Base-by-base conservation (phyloP, 1,284 basidiomycete species). In the Exobasidium cylindrosporum region DNA sequence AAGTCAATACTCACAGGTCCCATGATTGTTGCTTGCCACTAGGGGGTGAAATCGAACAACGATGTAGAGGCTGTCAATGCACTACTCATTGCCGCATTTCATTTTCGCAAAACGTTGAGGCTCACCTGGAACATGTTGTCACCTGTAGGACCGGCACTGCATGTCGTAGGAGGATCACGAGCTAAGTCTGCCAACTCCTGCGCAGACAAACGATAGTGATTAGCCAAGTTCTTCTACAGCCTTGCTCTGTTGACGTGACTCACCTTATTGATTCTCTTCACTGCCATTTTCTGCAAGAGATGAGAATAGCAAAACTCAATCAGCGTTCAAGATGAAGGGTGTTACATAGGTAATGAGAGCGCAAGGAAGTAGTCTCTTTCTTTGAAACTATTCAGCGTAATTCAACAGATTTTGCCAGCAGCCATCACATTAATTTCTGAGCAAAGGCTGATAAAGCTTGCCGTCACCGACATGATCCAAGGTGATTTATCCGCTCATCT, bases 11-110 rank as follows among this genome's bases (percentile, higher is more conserved):
- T 29, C 55, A 70, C 68, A 1, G 77, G 77, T 14, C 77, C 77
- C 77, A 79, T 79, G 70, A 79, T 79, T 40, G 77, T 79, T 10
- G 77, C 77, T 66, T 79, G 77, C 77, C 77, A 79, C 67, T 79
- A 65, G n/a, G n/a, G n/a, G n/a, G n/a, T n/a, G n/a, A n/a, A n/a
- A n/a, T n/a, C n/a, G n/a, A n/a, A 21, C n/a, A n/a, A 43, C 2
- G 2, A 31, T 40, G 35, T 10, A 7, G 35, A 17, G 7, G 35
- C 35, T 40, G 35, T 40, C 35, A 40, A 40, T 40, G 17, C 10
- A 14, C 7, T 21, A 44, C 7, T 7, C 21, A 44, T 7, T 21
- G 53, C 26, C 31, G 29, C 6, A 23, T n/a, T n/a, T n/a, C n/a
- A n/a, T n/a, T n/a, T n/a, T n/a, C n/a, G n/a, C n/a, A n/a, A n/a